Evolutionary conservation across 2,329 filamentous ascomycete genomes (phyloP), one percentile per base, ranked within the genome.

Genomic region (Verticillium longisporum): DNA sequence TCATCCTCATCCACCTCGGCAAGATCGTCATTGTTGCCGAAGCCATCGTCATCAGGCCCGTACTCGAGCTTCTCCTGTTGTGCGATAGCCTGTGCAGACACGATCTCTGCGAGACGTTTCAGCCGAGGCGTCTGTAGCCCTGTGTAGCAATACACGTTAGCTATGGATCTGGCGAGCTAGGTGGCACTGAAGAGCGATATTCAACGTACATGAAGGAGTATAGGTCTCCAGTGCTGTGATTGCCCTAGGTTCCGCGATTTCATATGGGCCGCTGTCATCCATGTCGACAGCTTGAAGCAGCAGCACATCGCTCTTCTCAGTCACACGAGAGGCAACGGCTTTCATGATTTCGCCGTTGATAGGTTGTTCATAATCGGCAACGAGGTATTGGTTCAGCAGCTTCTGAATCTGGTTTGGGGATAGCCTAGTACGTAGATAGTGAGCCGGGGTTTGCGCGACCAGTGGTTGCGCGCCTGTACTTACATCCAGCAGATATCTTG

Each of bases 281-380:
- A 99, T 97, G 74, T 99, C 95, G 62, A 99, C 93, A 57, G 95
- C 92, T 62, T 94, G 90, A 56, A 99, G 83, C 61, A 99, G 86
- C 59, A 99, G 83, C 3, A 98, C 93, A 69, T 98, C 95, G 70
- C 92, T 96, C 87, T 99, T 99, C 79, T 99, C 95, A 1, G 94
- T 98, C 56, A 99, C 95, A 59, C 93, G 86, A 45, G 92, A 97
- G 7, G 96, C 95, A 59, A 99, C 96, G 7, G 95, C 95, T 80
- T 99, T 99, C 95, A 99, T 99, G 73, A 99, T 99, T 75, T 99
- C 95, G 72, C 94, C 95, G 71, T 99, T 98, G 77, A 99, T 99
- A 41, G 95, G 95, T 77, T 98, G 95, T 77, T 99, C 95, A 75
- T 99, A 99, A 77, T 99, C 95, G 63, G 95, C 95, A 61, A 99